Evolutionary conservation across 345 rosid species (phyloP).

Genomic region (Dipteronia sinensis): DNA sequence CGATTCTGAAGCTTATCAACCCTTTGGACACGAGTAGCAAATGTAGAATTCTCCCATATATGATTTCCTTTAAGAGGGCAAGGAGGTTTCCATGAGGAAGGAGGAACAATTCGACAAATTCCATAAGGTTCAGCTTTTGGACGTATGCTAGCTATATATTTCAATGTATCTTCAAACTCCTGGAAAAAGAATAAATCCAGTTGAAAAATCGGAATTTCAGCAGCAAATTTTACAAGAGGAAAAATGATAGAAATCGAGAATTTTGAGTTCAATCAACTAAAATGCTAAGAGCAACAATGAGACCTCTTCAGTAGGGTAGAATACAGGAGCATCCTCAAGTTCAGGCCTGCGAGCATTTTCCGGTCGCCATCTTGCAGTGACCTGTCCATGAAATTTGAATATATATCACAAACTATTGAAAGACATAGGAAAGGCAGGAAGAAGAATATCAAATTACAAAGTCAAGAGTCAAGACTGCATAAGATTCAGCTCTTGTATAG

Average conservation of each 20-base stretch:
- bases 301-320: constrained; percentile 97
- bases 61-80: constrained; percentile 77
- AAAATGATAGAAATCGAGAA: background rate
- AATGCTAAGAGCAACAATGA: constrained; percentile 23
- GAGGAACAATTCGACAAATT: constrained; percentile 98
- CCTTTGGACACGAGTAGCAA: constrained; percentile 93
- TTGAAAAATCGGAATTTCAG: constrained; percentile 27
- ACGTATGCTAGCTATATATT: constrained; percentile 80
- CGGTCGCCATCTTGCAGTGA: constrained; percentile 80
- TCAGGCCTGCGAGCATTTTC: constrained; percentile 70
- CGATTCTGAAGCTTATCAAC: constrained; percentile 98
- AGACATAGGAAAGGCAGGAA: constrained; percentile 11
- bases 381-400: constrained; percentile 47
- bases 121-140: constrained; percentile 89
- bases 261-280: constrained; percentile 19
- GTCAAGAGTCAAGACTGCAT: constrained; percentile 13
- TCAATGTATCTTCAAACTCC: constrained; percentile 97
- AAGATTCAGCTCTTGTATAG: background rate
- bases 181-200: constrained; percentile 32
- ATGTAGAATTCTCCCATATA: constrained; percentile 78
- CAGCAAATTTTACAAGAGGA: constrained; percentile 1
- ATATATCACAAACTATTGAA: constrained; percentile 24
- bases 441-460: constrained; percentile 6
- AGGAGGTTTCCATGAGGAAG: constrained; percentile 94
- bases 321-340: constrained; percentile 82